These are phyloP conservation scores for Monosporascus sp. DNA, from an alignment of 2,329 filamentous ascomycete genomes.

Conservation along the genomic window DNA sequence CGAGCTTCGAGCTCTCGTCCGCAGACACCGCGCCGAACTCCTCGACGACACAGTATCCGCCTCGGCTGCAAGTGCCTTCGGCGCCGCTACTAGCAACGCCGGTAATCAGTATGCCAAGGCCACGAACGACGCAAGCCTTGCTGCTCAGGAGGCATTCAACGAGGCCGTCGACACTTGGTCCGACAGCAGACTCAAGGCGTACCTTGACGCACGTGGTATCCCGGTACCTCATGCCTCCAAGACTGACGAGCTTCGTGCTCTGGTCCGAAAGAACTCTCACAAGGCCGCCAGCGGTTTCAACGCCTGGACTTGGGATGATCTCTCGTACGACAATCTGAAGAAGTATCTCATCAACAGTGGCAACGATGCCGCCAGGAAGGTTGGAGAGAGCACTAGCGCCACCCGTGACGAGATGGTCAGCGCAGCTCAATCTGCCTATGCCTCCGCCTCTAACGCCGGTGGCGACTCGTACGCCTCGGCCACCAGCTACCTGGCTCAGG, in stretches of 20 bases:
- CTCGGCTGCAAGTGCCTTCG: constrained; percentile 56
- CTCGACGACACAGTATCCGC: constrained; percentile 58
- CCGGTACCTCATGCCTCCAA: constrained; percentile 68
- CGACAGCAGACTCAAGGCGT: constrained; percentile 71
- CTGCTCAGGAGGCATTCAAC: constrained; percentile 63
- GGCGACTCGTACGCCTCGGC: constrained; percentile 59
- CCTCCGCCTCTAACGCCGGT: constrained; percentile 53
- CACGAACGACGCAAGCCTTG: constrained; percentile 61
- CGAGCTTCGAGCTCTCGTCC: constrained; percentile 82
- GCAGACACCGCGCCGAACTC: constrained; percentile 75
- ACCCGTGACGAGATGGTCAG: constrained; percentile 69
- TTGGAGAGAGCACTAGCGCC: constrained; percentile 55
- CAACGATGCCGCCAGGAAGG: constrained; percentile 51
- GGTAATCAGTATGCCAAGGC: constrained; percentile 73
- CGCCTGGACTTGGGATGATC: constrained; percentile 76
- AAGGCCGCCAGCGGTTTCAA: constrained; percentile 63
- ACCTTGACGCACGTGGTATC: constrained; percentile 70
- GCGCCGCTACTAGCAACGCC: constrained; percentile 69
- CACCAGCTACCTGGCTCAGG: constrained; percentile 63
- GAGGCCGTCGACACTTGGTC: constrained; percentile 60
- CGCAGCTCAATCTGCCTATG: constrained; percentile 57
- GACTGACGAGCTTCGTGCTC: constrained; percentile 66
- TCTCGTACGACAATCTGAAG: constrained; percentile 66
- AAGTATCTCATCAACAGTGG: constrained; percentile 48
- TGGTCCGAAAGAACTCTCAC: constrained; percentile 68